Conservation (phyloP, 345 rosid genomes). For the Sonneratia alba region DNA sequence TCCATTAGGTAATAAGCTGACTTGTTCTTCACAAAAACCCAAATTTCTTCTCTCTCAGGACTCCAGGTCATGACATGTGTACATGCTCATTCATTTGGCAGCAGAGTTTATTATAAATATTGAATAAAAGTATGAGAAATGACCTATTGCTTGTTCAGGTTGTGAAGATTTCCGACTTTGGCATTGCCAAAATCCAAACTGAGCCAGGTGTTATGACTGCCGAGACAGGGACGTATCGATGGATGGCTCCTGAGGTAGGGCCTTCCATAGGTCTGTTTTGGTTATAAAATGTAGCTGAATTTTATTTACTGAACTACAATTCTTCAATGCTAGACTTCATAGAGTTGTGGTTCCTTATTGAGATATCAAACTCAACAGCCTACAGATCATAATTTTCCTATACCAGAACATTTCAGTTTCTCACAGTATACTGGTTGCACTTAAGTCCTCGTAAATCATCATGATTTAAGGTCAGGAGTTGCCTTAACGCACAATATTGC, state of each 20-base stretch:
- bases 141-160: conserved; percentile 20
- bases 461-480: background rate
- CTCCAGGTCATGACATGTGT: background rate
- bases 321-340: background rate
- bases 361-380: background rate
- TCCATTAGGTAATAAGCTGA: background rate
- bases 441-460: background rate
- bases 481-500: background rate
- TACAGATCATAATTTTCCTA: background rate
- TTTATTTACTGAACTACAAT: background rate
- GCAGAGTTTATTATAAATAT: background rate
- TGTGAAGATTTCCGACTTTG: conserved; percentile 68
- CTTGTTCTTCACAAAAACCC: background rate
- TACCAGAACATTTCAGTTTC: background rate
- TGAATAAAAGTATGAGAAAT: background rate
- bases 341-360: background rate
- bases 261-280: background rate
- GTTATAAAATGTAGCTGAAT: background rate
- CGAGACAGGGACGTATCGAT: conserved; percentile 69
- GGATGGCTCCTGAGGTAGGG: conserved; percentile 85
- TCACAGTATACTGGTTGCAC: background rate
- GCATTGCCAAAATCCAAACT: conserved; percentile 57
- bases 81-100: background rate
- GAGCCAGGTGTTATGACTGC: conserved; percentile 65
- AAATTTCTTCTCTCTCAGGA: background rate